A percentile compares a stretch with the other conserved stretches of the same genome.
These are phyloP conservation scores for Hemerocallis citrina DNA, from an alignment of 106 monocot species.

Conservation along the genomic window DNA sequence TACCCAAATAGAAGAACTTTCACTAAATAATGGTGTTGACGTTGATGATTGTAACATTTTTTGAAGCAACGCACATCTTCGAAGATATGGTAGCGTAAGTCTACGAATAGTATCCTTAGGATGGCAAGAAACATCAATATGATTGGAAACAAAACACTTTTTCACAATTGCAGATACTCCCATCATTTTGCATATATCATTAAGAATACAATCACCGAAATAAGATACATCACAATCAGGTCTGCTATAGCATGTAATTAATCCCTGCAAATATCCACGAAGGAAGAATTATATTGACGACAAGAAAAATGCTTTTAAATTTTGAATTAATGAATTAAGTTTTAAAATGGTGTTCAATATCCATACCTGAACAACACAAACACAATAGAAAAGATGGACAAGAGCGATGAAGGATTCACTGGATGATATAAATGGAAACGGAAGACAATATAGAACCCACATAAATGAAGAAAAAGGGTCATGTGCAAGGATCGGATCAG, in stretches of 20 bases:
- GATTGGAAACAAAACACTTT: conserved; percentile 43
- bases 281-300: no score
- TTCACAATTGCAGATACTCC: conserved; percentile 24
- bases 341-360: no score
- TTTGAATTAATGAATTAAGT: no score
- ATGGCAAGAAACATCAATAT: conserved; percentile 38
- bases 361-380: conserved; percentile 80
- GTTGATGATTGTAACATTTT: conserved; percentile 46
- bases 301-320: no score
- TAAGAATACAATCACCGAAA: conserved; percentile 28
- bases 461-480: conserved; percentile 81
- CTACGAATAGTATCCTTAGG: conserved; percentile 60
- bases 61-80: conserved; percentile 64
- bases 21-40: conserved; percentile 18
- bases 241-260: conserved; percentile 64
- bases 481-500: conserved; percentile 69
- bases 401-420: conserved; percentile 46
- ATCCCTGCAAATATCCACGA: no score
- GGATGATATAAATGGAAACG: conserved; percentile 51
- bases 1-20: conserved; percentile 23
- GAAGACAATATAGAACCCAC: conserved; percentile 75
- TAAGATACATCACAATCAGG: conserved; percentile 31
- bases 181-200: conserved; percentile 44
- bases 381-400: conserved; percentile 75
- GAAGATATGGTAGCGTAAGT: conserved; percentile 72